Base-by-base conservation (phyloP, 2,329 filamentous ascomycete species). In the Talaromyces sp. region DNA sequence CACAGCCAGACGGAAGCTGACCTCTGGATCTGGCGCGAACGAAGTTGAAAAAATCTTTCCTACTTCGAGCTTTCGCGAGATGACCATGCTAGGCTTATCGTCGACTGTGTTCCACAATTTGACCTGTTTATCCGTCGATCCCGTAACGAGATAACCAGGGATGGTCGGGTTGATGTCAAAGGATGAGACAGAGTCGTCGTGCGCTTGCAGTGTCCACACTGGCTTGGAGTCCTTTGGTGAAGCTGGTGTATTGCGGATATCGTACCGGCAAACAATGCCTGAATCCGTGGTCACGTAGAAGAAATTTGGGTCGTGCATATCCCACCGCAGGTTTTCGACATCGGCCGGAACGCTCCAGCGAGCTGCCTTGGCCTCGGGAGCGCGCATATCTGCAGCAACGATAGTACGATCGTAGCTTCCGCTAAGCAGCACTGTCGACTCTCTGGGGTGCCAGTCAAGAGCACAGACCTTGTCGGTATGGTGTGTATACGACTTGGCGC, bases 401-500 rank as follows among this genome's bases (percentile, higher is more conserved):
- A 96, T 84, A 3, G 93, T 98, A 65, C 92, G 87, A 76, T 99
- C 95, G 78, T 98, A 99, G 72, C 91, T 96, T 63, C 95, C 95
- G 70, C 89, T 96, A 62, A 99, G 83, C 26, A 99, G 83, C 21
- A 96, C 86, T 0, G 95, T 97, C 2, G 93, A 87, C 75, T 97
- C 90, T 50, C 83, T 84, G 0, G 90, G 84, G 80, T 98, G 91
- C 95, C 96, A 99, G 66, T 93, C 89, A 60, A 99, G 80, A 24
- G 93, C 91, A 83, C 93, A 99, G 66, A 98, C 93, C 80, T 99
- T 99, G 82, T 97, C 95, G 38, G 91, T 96, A 79, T 99, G 95
- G 78, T 96, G 91, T 17, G 86, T 84, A 82, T 99, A 99, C 51
- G 93, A 97, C 79, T 97, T 95, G 69, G 95, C 95, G 76, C 92